phyloP scores from a whole-genome alignment of 495 filamentous ascomycete genomes.

The Neurospora sp. region DNA sequence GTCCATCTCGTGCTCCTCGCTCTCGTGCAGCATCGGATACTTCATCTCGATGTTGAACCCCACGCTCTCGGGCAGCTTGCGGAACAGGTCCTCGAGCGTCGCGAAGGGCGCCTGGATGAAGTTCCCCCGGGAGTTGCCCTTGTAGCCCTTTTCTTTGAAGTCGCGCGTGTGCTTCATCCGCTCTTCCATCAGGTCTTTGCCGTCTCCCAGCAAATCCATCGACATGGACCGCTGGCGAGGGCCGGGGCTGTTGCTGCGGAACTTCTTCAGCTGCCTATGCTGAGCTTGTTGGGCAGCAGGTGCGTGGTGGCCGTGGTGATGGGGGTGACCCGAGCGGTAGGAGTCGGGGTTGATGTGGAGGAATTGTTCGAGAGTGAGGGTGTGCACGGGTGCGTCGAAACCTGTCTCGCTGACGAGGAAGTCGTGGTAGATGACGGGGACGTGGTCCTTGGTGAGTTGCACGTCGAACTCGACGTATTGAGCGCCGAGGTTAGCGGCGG shows the following conservation, averaged over 20 bases:
- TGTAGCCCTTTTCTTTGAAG: constrained; percentile 82
- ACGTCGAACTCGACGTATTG: constrained; percentile 93
- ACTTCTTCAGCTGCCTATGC: constrained; percentile 17
- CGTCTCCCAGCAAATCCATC: constrained; percentile 25
- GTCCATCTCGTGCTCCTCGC: constrained; percentile 93
- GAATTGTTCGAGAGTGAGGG: constrained; percentile 89
- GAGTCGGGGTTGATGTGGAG: constrained; percentile 64
- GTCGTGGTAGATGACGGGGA: constrained; percentile 98
- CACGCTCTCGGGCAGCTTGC: constrained; percentile 63
- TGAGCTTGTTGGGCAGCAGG: constrained; percentile 11
- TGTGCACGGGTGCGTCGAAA: constrained; percentile 94
- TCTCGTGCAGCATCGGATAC: constrained; percentile 95
- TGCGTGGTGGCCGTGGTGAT: neutral
- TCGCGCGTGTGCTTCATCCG: constrained; percentile 96
- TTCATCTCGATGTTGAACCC: constrained; percentile 99
- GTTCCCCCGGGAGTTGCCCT: constrained; percentile 85
- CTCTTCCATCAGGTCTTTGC: constrained; percentile 57
- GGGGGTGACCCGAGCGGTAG: constrained; percentile 2
- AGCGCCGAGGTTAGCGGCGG: constrained; percentile 86
- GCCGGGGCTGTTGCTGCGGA: constrained; percentile 25
- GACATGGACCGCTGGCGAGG: constrained; percentile 37
- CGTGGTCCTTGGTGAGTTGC: constrained; percentile 95
- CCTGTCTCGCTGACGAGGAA: constrained; percentile 98
- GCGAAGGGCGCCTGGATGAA: constrained; percentile 94
- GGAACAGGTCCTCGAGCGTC: constrained; percentile 87